Evolutionary conservation across 805 yeast genomes (phyloP), one percentile per base, ranked within the genome.

Genomic region (Candida ipomoeae): DNA sequence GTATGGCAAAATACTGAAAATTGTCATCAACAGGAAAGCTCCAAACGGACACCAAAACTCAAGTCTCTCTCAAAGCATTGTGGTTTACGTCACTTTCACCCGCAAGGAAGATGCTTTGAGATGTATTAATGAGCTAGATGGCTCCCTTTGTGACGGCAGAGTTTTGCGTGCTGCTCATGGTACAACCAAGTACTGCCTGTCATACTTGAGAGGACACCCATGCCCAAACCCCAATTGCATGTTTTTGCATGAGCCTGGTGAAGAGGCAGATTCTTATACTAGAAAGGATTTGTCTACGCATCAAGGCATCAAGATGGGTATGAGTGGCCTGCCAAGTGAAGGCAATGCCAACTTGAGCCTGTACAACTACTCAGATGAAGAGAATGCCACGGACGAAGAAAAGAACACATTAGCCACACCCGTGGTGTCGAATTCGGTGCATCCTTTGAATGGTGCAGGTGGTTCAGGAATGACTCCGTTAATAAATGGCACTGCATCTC

Each of bases 211-310:
- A 59, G 97, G 97, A 35, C 95, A 89, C 66, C 85, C 94, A 8
- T 94, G 99, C 71, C 99, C 96, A 52, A 94, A 94, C 69, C 98
- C 98, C 55, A 89, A 90, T 64, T 94, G 99, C 78, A 94, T 94
- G 99, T 94, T 94, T 63, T 77, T 94, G 62, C 99, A 94, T 67
- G 99, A 94, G 69, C 99, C 99, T 6, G 99, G 99, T 52, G 99
- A 94, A 74, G 99, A 94, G 68, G 98, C 98, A 1, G 99, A 94
- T 62, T 87, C 96, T 10, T 92, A 88, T 70, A 89, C 96, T 26
- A 83, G 97, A 68, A 90, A 88, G 63, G 95, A 88, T 62, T 75
- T 88, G 61, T 83, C 90, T 5, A 87, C 94, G 3, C 85, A 87
- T 65, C 83, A 82, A 57, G 82, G 83, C 59, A 75, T 81, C 56